Percentiles rank a stretch among this genome's conserved stretches.
These are phyloP conservation scores for Luzula sylvatica DNA, from an alignment of 176 grass and related monocot genomes.

Conservation along the genomic window DNA sequence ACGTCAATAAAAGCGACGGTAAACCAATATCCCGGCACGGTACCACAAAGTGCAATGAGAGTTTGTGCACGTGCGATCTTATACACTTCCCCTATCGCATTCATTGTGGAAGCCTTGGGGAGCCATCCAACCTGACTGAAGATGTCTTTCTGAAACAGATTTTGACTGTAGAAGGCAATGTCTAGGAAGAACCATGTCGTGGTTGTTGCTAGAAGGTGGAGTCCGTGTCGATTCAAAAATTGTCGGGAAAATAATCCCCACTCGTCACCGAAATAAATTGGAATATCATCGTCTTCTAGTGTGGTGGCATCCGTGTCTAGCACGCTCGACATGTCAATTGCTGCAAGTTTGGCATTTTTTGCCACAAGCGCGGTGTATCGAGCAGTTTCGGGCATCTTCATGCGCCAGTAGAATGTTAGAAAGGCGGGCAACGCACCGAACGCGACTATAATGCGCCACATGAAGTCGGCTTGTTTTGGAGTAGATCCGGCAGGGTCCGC, in stretches of 20 bases:
- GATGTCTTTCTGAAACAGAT: too few relatives aligned
- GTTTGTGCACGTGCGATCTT: slow-evolving; percentile 12
- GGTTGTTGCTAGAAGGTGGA: slow-evolving; percentile 40
- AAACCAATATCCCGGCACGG: slow-evolving; percentile 22
- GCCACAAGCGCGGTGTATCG: slow-evolving; percentile 28
- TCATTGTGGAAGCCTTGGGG: slow-evolving; percentile 25
- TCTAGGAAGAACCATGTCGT: slow-evolving; percentile 43
- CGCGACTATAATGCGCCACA: slow-evolving; percentile 27
- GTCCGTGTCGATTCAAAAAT: slow-evolving; percentile 32
- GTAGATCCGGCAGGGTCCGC: slow-evolving; percentile 12
- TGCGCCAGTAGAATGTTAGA: slow-evolving; percentile 25
- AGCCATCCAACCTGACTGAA: too few relatives aligned
- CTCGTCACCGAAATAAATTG: not conserved
- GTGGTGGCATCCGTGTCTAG: not conserved
- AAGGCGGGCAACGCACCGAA: slow-evolving; percentile 21
- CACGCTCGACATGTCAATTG: slow-evolving; percentile 29
- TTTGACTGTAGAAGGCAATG: not conserved
- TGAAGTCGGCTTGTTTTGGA: slow-evolving; percentile 8
- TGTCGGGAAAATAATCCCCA: slow-evolving; percentile 41
- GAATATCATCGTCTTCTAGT: too few relatives aligned
- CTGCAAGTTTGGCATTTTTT: slow-evolving; percentile 6
- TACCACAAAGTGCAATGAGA: not conserved
- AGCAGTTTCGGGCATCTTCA: slow-evolving; percentile 28
- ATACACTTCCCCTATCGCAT: slow-evolving; percentile 29
- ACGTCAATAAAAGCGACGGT: slow-evolving; percentile 22